Base-by-base conservation (phyloP, 495 filamentous ascomycete species). In the Sporormia fimetaria region DNA sequence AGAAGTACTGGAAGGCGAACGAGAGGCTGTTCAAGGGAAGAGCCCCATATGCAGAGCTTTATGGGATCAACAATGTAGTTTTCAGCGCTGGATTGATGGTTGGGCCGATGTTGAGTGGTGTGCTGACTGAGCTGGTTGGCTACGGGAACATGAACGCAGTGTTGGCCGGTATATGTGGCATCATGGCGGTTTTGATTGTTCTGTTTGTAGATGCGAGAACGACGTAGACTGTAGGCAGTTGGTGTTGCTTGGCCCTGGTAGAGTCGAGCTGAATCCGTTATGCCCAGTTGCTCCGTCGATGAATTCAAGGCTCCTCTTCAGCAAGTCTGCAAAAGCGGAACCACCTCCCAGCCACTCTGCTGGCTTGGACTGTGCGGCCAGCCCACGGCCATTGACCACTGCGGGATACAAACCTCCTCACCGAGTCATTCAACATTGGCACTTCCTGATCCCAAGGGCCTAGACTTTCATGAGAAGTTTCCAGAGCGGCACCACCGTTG, bases 291-390 rank as follows among this genome's bases (percentile, higher is more conserved):
- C n/a, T n/a, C n/a, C n/a, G n/a, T n/a, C n/a, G n/a, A n/a, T n/a
- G n/a, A n/a, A n/a, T n/a, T n/a, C n/a, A n/a, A n/a, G n/a, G n/a
- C n/a, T n/a, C n/a, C n/a, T n/a, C n/a, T n/a, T 29, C 42, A 15
- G 28, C 39, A 23, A 41, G 3, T 4, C 35, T 42, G 33, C 63
- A 49, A 54, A 86, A 81, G 12, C 62, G 59, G 56, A 83, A 90
- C 86, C 86, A 94, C 33, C 81, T 71, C 24, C 67, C 68, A 18
- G 78, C 64, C 23, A 90, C 67, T 31, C 65, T 67, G 33, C 69
- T 68, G 16, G 83, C 65, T 26, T 77, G 68, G 3, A 87, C 72
- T 17, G 72, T 81, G 46, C 71, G 70, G n/a, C 80, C 80, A 33
- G 67, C 67, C 76, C 75, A 83, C 7, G 63, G 61, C 44, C 67